Percentiles rank a stretch among this genome's conserved stretches.
Conservation (phyloP, 2,329 filamentous ascomycete genomes). For the Alternaria ethzedia region DNA sequence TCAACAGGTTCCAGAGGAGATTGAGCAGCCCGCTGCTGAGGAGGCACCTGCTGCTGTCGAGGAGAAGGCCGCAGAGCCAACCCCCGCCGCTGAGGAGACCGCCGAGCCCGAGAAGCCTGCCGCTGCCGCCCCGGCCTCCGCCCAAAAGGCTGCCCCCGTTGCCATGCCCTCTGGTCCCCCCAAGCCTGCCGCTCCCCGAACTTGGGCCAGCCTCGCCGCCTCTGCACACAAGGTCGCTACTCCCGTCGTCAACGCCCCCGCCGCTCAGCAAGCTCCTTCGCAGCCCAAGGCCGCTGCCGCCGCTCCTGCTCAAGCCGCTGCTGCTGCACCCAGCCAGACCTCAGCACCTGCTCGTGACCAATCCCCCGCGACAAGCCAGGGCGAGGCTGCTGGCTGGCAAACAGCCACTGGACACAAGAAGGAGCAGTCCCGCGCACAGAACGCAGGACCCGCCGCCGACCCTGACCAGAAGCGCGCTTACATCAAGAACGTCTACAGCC, state of each 20-base stretch:
- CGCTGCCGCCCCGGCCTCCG: constrained; percentile 65
- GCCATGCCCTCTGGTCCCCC: constrained; percentile 64
- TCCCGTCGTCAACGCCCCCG: constrained; percentile 48
- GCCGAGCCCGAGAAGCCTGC: constrained; percentile 66
- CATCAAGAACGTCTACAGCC: constrained; percentile 94
- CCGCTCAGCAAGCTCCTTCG: constrained; percentile 39
- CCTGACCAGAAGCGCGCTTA: constrained; percentile 84
- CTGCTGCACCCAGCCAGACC: constrained; percentile 37
- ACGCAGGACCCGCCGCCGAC: constrained; percentile 66
- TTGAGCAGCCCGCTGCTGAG: constrained; percentile 48
- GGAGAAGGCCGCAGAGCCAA: constrained; percentile 44
- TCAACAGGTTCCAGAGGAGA: constrained; percentile 43
- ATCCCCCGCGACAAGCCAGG: constrained; percentile 53
- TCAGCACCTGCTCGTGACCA: constrained; percentile 46
- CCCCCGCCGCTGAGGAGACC: constrained; percentile 40
- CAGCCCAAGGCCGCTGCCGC: constrained; percentile 41
- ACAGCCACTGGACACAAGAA: constrained; percentile 81
- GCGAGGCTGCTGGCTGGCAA: constrained; percentile 79
- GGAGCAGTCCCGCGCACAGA: constrained; percentile 78
- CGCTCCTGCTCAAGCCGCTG: constrained; percentile 41
- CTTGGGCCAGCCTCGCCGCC: constrained; percentile 75
- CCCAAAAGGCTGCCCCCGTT: constrained; percentile 64
- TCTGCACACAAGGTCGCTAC: constrained; percentile 55
- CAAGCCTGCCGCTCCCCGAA: constrained; percentile 64
- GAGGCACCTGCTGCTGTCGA: constrained; percentile 49